Evolutionary conservation across 73 alveolate species (phyloP).

Genomic region (Blepharisma japonicum): DNA sequence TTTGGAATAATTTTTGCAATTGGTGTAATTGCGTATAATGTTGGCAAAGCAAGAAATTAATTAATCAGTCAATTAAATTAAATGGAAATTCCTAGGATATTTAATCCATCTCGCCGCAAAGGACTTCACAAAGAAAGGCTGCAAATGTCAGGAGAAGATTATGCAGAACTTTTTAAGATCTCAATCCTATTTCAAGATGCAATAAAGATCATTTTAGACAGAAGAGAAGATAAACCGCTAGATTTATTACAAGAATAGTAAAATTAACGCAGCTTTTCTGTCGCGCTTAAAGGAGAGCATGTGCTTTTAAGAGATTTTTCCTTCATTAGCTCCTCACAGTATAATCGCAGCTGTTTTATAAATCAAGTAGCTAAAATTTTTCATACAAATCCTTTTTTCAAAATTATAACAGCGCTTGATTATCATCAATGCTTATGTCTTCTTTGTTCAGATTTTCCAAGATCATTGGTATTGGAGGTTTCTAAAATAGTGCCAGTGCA

Average conservation of each 20-base stretch:
- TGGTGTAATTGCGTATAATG: too few species aligned
- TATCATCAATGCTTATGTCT: constrained; percentile 65
- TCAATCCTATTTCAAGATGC: constrained; percentile 62
- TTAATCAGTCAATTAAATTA: too few species aligned
- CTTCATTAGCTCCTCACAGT: constrained; percentile 61
- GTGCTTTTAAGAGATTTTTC: constrained; percentile 62
- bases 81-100: constrained; percentile 6
- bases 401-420: constrained; percentile 65
- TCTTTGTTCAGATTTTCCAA: constrained; percentile 72
- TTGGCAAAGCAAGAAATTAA: too few species aligned
- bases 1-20: too few species aligned
- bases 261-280: constrained; percentile 30
- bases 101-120: not conserved
- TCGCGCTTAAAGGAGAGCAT: constrained; percentile 72
- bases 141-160: constrained; percentile 53
- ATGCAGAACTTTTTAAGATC: constrained; percentile 58
- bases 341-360: constrained; percentile 67
- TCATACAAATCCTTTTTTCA: constrained; percentile 65
- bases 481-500: constrained; percentile 45
- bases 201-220: constrained; percentile 55
- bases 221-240: constrained; percentile 70
- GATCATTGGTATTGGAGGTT: constrained; percentile 56
- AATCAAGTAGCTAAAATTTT: constrained; percentile 56
- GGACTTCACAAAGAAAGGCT: constrained; percentile 42
- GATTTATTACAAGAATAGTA: constrained; percentile 55